These are phyloP conservation scores for Aureobasidium sp. DNA, from an alignment of 2,329 filamentous ascomycete species.

Conservation along the genomic window DNA sequence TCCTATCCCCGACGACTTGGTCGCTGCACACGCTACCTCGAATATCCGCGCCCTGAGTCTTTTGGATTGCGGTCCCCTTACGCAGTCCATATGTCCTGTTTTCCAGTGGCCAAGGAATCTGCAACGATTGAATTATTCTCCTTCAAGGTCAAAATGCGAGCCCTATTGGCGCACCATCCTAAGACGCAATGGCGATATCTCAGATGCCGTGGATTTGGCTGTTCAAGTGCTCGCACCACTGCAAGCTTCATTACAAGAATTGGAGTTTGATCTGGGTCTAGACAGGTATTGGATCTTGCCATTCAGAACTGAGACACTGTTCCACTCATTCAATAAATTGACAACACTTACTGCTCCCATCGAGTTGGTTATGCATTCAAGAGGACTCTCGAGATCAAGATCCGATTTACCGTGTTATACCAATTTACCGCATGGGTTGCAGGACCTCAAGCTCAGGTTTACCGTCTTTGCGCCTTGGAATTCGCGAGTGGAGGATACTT, in stretches of 20 bases:
- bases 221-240: background rate
- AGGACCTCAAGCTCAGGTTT: background rate
- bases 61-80: background rate
- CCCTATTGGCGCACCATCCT: constrained; percentile 3
- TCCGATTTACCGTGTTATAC: background rate
- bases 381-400: background rate
- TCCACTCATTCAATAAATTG: background rate
- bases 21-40: background rate
- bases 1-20: background rate
- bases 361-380: background rate
- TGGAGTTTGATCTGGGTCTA: background rate
- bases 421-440: background rate
- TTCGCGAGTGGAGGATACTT: background rate
- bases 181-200: background rate
- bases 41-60: background rate
- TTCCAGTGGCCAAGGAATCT: background rate
- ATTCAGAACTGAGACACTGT: background rate
- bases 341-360: background rate
- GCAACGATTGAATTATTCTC: background rate
- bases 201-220: background rate
- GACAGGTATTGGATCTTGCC: background rate
- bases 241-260: background rate
- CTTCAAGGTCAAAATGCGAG: background rate
- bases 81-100: background rate
- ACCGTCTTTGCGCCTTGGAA: background rate